Conservation (phyloP, 306 rosid species). For the Macrotyloma uniflorum region DNA sequence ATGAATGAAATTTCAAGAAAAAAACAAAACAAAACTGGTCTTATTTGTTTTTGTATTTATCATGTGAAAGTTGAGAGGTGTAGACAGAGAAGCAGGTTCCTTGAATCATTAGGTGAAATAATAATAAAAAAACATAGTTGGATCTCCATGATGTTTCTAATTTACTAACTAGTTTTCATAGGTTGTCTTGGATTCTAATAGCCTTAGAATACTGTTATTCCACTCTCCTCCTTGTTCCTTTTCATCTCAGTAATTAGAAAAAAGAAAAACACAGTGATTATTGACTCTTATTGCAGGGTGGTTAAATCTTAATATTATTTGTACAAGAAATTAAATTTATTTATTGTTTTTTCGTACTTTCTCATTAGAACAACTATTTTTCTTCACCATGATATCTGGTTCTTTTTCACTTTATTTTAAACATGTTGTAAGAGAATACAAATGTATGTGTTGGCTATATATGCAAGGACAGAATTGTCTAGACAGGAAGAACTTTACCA, state of each 20-base stretch:
- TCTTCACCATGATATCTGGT: background rate
- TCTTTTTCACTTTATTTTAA: background rate
- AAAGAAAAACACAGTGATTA: no score
- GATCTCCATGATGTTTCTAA: conserved; percentile 23
- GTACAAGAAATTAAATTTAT: background rate
- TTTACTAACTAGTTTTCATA: conserved; percentile 30
- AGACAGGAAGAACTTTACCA: background rate
- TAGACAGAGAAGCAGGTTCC: background rate
- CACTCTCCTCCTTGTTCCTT: background rate
- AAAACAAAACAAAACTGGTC: background rate
- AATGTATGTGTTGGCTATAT: background rate
- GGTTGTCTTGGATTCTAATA: background rate
- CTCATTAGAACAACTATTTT: background rate
- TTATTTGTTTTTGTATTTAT: background rate
- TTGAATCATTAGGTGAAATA: conserved; percentile 16
- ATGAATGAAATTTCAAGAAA: background rate
- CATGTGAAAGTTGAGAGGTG: background rate
- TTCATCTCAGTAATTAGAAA: background rate
- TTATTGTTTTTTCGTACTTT: background rate
- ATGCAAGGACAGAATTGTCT: background rate
- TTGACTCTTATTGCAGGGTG: no score
- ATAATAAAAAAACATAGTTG: background rate
- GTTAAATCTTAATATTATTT: no score
- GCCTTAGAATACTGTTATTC: background rate
- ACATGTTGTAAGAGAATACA: background rate